Base-by-base conservation (phyloP, 2,329 filamentous ascomycete species). In the Coniella vitis region DNA sequence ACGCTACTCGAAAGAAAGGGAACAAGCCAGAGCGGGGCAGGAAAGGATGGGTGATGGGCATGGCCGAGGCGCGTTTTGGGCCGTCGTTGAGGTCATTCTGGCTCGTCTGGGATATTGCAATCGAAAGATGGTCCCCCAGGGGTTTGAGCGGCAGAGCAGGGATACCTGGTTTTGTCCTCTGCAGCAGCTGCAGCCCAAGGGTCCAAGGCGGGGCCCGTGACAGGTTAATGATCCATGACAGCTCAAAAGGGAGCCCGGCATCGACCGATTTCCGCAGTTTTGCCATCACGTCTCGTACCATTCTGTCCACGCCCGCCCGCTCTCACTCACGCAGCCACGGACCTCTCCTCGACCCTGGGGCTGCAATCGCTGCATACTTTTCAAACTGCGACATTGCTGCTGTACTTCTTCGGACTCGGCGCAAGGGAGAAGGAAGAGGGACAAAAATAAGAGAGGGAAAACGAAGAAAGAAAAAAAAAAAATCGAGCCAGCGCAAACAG, bases 211-310 rank as follows among this genome's bases (percentile, higher is more conserved):
- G 25, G 25, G 25, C 25, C 25, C 25, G 10, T 10, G 25, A 29
- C 25, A 29, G 25, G 25, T 29, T 10, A 5, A 29, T 29, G 25
- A 29, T 29, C 25, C 25, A 29, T 29, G 25, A 29, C 25, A 29
- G 25, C 25, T 5, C 25, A 29, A 29, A 29, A 29, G 25, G 25
- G 10, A 5, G 25, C 25, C 45, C 53, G 51, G 53, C 38, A 55
- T 55, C 53, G 53, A 53, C 53, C 53, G 53, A 55, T 53, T 32
- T 32, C 41, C 49, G 41, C 49, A 35, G 38, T 41, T 45, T 9
- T 45, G 39, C 32, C 46, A 52, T 45, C 41, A 49, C 50, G 13
- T 34, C 41, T 51, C 48, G 47, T 55, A 45, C 51, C 51, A 48
- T 53, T 45, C 40, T 48, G 46, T 38, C 41, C 7, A 43, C 35